Conservation (phyloP, 148 eudicot species). For the Rheum nobile region DNA sequence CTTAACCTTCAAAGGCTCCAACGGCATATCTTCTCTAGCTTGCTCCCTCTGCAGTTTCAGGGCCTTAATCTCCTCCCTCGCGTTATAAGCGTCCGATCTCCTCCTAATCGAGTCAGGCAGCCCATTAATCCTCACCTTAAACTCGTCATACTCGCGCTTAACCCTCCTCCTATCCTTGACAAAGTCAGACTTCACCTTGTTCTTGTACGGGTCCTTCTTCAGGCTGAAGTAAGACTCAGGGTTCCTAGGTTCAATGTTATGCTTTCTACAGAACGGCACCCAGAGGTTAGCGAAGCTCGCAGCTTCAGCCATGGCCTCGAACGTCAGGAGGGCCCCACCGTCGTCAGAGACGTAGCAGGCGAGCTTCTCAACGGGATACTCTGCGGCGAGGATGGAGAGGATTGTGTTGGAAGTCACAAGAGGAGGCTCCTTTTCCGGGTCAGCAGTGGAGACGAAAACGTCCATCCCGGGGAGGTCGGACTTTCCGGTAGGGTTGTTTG, state of each 20-base stretch:
- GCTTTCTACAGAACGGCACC: conserved; percentile 88
- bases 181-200: conserved; percentile 40
- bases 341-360: conserved; percentile 93
- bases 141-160: conserved; percentile 14
- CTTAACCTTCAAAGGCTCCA: conserved; percentile 53
- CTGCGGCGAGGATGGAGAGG: conserved; percentile 70
- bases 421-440: conserved; percentile 93
- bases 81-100: conserved; percentile 11
- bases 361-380: conserved; percentile 80
- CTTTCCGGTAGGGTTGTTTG: conserved; percentile 57
- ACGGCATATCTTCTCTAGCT: conserved; percentile 4
- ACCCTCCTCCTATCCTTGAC: conserved; percentile 6
- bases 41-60: conserved; percentile 1
- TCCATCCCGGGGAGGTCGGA: conserved; percentile 92
- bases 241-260: conserved; percentile 79
- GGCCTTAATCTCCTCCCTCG: conserved; percentile 11
- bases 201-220: conserved; percentile 81
- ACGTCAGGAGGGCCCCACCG: conserved; percentile 82
- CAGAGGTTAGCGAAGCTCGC: conserved; percentile 91
- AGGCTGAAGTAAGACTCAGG: conserved; percentile 68
- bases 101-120: conserved; percentile 9
- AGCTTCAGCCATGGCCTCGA: conserved; percentile 96
- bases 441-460: conserved; percentile 86
- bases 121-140: conserved; percentile 5
- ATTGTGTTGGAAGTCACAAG: conserved; percentile 89